Evolutionary conservation across 768 basidiomycete genomes (phyloP).

Genomic region (Rhodotorula diobovata): DNA sequence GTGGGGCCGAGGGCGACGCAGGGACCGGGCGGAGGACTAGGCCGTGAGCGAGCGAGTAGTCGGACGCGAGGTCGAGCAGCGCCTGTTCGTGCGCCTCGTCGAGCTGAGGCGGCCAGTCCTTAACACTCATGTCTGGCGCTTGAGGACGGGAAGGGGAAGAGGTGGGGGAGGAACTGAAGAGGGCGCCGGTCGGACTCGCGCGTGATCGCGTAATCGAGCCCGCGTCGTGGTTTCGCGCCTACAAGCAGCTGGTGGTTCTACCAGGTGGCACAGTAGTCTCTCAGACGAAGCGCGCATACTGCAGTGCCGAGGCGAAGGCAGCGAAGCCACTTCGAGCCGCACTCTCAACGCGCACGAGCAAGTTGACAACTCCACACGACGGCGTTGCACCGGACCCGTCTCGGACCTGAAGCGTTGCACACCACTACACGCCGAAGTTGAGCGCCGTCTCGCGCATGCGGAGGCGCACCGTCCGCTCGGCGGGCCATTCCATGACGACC

Average conservation of each 20-base stretch:
- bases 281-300: too few relatives aligned
- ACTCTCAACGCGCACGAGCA: not conserved
- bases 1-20: slow-evolving; percentile 36
- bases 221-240: too few relatives aligned
- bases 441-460: slow-evolving; percentile 74
- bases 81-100: not conserved
- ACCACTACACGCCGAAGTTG: slow-evolving; percentile 60
- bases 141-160: too few relatives aligned
- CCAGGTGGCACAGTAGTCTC: too few relatives aligned
- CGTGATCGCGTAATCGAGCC: too few relatives aligned
- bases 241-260: too few relatives aligned
- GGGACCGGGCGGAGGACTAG: slow-evolving; percentile 69
- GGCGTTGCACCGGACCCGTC: too few relatives aligned
- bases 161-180: too few relatives aligned
- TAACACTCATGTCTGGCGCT: not conserved
- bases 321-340: too few relatives aligned
- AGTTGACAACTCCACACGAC: not conserved
- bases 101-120: slow-evolving; percentile 13
- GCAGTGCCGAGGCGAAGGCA: too few relatives aligned
- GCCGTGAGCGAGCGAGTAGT: slow-evolving; percentile 78
- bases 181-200: too few relatives aligned
- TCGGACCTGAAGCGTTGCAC: too few relatives aligned
- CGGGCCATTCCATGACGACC: slow-evolving; percentile 77
- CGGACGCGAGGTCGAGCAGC: slow-evolving; percentile 50
- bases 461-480: slow-evolving; percentile 74